Evolutionary conservation across 495 filamentous ascomycete species (phyloP), one percentile per base, ranked within the genome.

Genomic region (Xylaria curta): DNA sequence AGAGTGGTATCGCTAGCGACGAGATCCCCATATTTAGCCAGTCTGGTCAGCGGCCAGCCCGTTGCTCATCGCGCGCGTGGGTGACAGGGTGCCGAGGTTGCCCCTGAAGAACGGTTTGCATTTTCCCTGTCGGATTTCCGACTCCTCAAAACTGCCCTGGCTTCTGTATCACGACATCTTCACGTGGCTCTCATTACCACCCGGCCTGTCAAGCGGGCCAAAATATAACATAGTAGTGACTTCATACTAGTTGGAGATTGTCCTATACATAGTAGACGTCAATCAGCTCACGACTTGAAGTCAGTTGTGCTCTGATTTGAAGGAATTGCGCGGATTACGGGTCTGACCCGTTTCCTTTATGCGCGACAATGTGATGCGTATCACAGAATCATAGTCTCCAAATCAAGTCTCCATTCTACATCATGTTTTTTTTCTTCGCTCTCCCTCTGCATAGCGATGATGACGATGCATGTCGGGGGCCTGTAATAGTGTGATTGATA

Each of bases 131-230:
- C 60, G 47, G 47, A 36, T 64, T 56, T 56, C 56, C 21, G 69
- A 60, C 51, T 51, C 51, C 31, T 60, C 61, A 46, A 54, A 46
- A 54, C 31, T n/a, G 69, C 69, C 61, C 68, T 65, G 47, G 61
- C 66, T 61, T 56, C 49, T 36, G 62, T 71, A 60, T 60, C 69
- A 71, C 69, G 68, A 70, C 68, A 56, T 56, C 47, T 70, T 70
- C 68, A 70, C 68, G 68, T 70, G 68, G 68, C 68, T 64, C 46
- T 70, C 33, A 63, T 56, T 56, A 53, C 31, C 26, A 61, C 56
- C 66, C 40, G 62, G 42, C 62, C 62, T n/a, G 65, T 42, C 47
- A 56, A 42, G 47, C 49, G 36, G 31, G 49, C 33, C 44, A 44
- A 63, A 63, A 38, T 3, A 60, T 38, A 3, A 2, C 4, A 17